Evolutionary conservation across 305 asterid genomes (phyloP).

Genomic region (Fraxinus baroniana): DNA sequence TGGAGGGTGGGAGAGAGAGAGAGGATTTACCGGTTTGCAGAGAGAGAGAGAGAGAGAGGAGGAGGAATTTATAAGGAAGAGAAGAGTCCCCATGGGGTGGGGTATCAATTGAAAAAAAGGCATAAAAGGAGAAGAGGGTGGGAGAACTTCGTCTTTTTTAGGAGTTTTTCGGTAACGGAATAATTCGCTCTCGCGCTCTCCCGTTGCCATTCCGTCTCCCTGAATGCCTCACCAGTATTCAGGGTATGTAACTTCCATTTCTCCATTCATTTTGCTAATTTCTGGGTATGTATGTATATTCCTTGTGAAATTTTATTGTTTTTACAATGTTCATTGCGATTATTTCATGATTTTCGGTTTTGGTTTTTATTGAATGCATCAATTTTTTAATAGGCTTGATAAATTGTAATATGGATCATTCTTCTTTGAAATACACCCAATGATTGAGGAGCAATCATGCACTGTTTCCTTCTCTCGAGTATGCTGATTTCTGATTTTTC

Average conservation of each 20-base stretch:
- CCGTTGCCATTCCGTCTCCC: conserved; percentile 93
- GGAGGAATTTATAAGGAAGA: conserved; percentile 24
- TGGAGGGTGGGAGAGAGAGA: not conserved
- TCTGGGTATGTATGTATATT: not conserved
- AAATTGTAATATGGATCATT: not conserved
- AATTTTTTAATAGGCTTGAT: not conserved
- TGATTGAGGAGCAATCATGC: not conserved
- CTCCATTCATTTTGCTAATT: not conserved
- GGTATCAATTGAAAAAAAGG: conserved; percentile 9
- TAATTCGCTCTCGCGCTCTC: conserved; percentile 77
- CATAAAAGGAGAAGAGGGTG: conserved; percentile 31
- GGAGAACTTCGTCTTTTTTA: conserved; percentile 39
- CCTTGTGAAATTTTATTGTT: not conserved
- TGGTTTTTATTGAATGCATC: not conserved
- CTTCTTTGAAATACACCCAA: not conserved
- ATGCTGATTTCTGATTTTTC: not conserved
- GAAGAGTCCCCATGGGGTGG: conserved; percentile 20
- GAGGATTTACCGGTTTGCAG: not conserved
- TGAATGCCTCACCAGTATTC: conserved; percentile 99
- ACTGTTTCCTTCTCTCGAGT: not conserved
- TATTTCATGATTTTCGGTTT: not conserved
- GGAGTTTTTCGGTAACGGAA: conserved; percentile 73
- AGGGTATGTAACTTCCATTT: conserved; percentile 45
- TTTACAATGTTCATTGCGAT: not conserved
- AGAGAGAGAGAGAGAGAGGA: not conserved